A percentile compares a stretch with the other conserved stretches of the same genome.
Conservation (phyloP, 2,329 filamentous ascomycete genomes). For the Lecanicillium sp. region DNA sequence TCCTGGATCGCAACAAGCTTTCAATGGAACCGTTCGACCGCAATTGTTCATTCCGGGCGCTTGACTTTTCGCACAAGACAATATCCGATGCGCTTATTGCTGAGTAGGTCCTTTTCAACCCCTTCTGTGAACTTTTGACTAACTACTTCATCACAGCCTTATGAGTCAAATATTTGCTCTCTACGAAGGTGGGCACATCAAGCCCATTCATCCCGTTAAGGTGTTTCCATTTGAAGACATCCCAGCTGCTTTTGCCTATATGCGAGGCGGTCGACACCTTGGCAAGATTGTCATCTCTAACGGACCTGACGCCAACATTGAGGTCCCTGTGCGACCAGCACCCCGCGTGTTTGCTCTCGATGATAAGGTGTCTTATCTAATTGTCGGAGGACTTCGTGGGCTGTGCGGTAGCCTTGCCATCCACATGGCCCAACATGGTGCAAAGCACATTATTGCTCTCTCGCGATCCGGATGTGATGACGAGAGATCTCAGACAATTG, state of each 20-base stretch:
- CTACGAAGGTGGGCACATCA: neutral
- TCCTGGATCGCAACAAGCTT: constrained; percentile 26
- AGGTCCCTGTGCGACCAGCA: neutral
- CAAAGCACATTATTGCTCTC: constrained; percentile 32
- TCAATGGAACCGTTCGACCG: constrained; percentile 36
- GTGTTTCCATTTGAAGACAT: constrained; percentile 2
- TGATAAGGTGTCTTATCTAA: constrained; percentile 26
- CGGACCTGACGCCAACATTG: neutral
- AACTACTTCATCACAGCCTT: constrained; percentile 15
- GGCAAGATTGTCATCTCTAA: constrained; percentile 4
- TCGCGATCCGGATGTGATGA: neutral
- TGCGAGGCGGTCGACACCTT: constrained; percentile 3
- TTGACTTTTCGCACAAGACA: too few relatives aligned
- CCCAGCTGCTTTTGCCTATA: constrained; percentile 5
- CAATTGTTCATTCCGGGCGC: too few relatives aligned
- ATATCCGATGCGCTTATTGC: too few relatives aligned
- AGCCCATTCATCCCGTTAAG: constrained; percentile 1
- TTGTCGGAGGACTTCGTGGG: constrained; percentile 37
- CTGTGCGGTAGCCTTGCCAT: constrained; percentile 34
- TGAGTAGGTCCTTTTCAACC: too few relatives aligned
- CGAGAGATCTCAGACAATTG: too few relatives aligned
- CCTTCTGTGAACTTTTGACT: too few relatives aligned
- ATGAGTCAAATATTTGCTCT: neutral
- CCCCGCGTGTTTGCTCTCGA: neutral
- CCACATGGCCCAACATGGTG: constrained; percentile 37